Evolutionary conservation across 176 grass and related monocot species (phyloP), one percentile per base, ranked within the genome.

Genomic region (Aegilops sharonensis): DNA sequence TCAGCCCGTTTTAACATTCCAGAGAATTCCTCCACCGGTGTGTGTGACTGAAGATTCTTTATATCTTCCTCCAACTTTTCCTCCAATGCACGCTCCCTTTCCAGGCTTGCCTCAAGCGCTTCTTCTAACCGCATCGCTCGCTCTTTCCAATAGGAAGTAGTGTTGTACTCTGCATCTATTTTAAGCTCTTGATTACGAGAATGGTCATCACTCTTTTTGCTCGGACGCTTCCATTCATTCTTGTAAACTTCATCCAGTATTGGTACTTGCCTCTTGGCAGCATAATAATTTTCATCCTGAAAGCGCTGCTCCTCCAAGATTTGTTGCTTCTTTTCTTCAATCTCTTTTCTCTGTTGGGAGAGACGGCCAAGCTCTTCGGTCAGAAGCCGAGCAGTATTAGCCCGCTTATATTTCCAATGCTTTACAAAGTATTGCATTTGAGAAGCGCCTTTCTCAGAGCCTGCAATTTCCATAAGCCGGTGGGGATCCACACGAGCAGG

Each of bases 11-110:
- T 85, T 73, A 98, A 87, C 54, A 93, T 95, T 64, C 62, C 83
- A 83, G 91, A 91, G 77, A 98, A 93, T 78, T 98, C 95, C 74
- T 98, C 93, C 21, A 68, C 85, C n/a, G 95, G 93, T 78, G 82
- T 88, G 21, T 98, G 85, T 63, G 88, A 84, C 83, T 93, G 83
- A 60, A 93, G 85, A 81, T 89, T 87, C 80, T 92, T 95, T 40
- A 92, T 91, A 75, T 57, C 81, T 80, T 95, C 85, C 80, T 87
- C 80, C 74, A 98, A 75, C 39, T 98, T 93, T 56, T 89, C 83
- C 78, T 62, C 75, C 54, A 98, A 81, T 1, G 82, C 70, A 24
- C 82, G 88, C 81, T 93, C 93, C 85, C 93, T 98, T 87, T 98
- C 21, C 11, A 95, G 86, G 81, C 93, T 95, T 61, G 75, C 93